Conservation (phyloP, 2,329 filamentous ascomycete species). For the Cercospora zeae-maydis region DNA sequence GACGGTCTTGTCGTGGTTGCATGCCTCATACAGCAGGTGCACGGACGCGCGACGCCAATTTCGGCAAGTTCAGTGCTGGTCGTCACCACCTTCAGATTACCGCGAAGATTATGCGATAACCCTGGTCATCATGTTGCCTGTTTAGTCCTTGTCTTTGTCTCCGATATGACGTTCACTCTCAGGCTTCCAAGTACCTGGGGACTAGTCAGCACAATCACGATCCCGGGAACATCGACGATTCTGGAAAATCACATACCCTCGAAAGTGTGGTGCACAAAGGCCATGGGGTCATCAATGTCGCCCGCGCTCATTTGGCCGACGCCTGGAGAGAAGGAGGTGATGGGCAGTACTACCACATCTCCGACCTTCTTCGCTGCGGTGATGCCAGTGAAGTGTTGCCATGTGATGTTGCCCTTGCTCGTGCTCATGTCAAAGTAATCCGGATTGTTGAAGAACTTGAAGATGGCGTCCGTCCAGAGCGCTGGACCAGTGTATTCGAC, state of each 20-base stretch:
- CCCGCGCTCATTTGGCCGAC: conserved; percentile 89
- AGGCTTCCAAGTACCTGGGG: conserved; percentile 70
- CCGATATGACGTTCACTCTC: conserved; percentile 69
- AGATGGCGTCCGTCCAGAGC: conserved; percentile 88
- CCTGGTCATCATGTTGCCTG: conserved; percentile 5
- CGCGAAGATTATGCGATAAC: conserved; percentile 8
- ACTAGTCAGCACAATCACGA: conserved; percentile 11
- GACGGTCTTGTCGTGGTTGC: not conserved
- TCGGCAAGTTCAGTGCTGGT: not conserved
- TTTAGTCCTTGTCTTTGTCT: conserved; percentile 24
- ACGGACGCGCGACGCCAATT: not conserved
- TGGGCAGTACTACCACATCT: conserved; percentile 88
- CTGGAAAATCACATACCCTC: conserved; percentile 62
- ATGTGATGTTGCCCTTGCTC: conserved; percentile 72
- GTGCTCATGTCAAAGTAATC: conserved; percentile 78
- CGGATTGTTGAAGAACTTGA: conserved; percentile 88
- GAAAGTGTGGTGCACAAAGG: conserved; percentile 95
- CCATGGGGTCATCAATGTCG: conserved; percentile 87
- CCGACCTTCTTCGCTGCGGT: conserved; percentile 78
- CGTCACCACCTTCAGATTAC: not conserved
- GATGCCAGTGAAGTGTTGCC: conserved; percentile 86
- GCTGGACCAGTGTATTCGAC: conserved; percentile 94
- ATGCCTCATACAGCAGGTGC: not conserved
- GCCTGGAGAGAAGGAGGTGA: conserved; percentile 95
- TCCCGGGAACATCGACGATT: not conserved